Conservation (phyloP, 495 filamentous ascomycete species). For the Aspergillus funiculosus region DNA sequence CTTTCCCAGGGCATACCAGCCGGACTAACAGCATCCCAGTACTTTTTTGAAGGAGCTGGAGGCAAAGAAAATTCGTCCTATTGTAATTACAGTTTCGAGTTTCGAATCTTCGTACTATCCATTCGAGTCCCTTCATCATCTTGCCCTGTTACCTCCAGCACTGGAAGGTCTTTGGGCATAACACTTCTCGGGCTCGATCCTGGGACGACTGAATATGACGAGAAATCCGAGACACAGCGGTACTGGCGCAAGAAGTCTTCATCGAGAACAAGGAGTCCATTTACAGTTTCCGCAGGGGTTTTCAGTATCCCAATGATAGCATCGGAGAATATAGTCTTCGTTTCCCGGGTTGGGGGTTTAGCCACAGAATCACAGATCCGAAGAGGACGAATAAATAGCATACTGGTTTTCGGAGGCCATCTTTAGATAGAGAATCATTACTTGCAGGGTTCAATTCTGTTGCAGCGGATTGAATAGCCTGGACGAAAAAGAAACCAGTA, state of each 20-base stretch:
- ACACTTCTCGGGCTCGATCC: constrained; percentile 65
- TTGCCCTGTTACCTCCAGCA: constrained; percentile 70
- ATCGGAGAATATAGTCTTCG: constrained; percentile 66
- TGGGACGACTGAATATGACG: constrained; percentile 61
- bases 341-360: no score
- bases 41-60: no score
- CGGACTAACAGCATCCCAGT: no score
- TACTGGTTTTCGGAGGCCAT: constrained; percentile 59
- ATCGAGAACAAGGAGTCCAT: constrained; percentile 67
- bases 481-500: background rate
- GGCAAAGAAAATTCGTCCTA: no score
- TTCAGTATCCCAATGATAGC: constrained; percentile 69
- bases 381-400: background rate
- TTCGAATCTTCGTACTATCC: constrained; percentile 51
- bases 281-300: constrained; percentile 55
- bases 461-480: constrained; percentile 69
- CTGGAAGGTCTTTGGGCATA: constrained; percentile 69
- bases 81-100: constrained; percentile 26
- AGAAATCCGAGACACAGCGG: constrained; percentile 65
- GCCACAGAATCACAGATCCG: no score
- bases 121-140: constrained; percentile 70
- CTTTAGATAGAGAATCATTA: constrained; percentile 35
- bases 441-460: constrained; percentile 47
- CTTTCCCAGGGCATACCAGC: no score
- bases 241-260: constrained; percentile 73